phyloP scores from a whole-genome alignment of 2,329 filamentous ascomycete genomes.

The Nothopassalora personata region DNA sequence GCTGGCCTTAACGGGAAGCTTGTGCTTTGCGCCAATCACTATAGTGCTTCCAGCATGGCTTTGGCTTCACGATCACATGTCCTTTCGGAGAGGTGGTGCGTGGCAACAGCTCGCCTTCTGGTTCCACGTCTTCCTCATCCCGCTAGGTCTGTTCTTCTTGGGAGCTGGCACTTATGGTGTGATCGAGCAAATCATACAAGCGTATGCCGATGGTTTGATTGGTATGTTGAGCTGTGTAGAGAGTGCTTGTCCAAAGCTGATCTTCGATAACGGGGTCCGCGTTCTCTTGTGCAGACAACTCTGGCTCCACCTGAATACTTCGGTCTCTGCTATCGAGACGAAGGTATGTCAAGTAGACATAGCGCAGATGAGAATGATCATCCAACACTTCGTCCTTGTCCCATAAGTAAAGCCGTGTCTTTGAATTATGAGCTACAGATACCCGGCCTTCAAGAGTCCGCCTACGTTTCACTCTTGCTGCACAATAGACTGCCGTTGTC shows the following conservation, averaged over 20 bases:
- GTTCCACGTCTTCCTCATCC: constrained; percentile 40
- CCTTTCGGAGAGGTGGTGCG: constrained; percentile 36
- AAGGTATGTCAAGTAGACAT: too few relatives aligned
- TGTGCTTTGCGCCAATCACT: constrained; percentile 50
- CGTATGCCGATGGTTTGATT: constrained; percentile 46
- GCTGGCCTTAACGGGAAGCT: constrained; percentile 44
- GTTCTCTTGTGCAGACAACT: constrained; percentile 49
- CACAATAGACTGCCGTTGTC: too few relatives aligned
- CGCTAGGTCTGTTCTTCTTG: constrained; percentile 45
- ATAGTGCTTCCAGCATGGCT: constrained; percentile 46
- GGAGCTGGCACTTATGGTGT: constrained; percentile 49
- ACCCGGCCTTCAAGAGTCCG: too few relatives aligned
- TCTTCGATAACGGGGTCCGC: constrained; percentile 28
- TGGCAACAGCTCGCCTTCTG: constrained; percentile 36
- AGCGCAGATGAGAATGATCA: too few relatives aligned
- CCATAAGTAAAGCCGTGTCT: too few relatives aligned
- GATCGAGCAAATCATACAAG: constrained; percentile 48
- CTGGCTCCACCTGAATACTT: constrained; percentile 16
- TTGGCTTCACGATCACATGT: constrained; percentile 47
- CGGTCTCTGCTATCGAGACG: not conserved
- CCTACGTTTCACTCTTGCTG: too few relatives aligned
- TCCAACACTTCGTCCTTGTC: too few relatives aligned
- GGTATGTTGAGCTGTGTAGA: constrained; percentile 19
- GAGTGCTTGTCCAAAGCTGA: not conserved
- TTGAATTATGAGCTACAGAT: too few relatives aligned